Conservation (phyloP, 2,329 filamentous ascomycete species). For the Pezicula radicicola region DNA sequence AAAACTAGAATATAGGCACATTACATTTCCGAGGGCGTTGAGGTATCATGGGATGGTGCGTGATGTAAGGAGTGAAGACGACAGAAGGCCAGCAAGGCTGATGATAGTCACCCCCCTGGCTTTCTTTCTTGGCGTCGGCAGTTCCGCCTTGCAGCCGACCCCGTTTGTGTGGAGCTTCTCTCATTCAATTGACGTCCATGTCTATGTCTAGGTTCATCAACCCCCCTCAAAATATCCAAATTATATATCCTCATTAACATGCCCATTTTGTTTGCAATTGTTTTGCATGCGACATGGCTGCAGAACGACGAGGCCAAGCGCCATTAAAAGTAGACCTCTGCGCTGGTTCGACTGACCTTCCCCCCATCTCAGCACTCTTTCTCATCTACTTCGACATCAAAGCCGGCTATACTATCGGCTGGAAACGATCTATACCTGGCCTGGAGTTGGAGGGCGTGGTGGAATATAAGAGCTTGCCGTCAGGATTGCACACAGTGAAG, state of each 20-base stretch:
- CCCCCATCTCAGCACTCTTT: conserved; percentile 74
- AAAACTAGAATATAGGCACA: no score
- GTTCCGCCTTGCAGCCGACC: no score
- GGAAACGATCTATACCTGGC: conserved; percentile 72
- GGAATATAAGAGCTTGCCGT: conserved; percentile 95
- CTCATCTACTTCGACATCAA: conserved; percentile 91
- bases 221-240: no score
- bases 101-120: no score
- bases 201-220: no score
- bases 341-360: conserved; percentile 39
- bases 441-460: conserved; percentile 81
- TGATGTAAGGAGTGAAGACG: no score
- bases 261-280: not conserved
- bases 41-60: no score
- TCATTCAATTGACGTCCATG: no score
- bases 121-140: no score
- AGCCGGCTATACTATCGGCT: conserved; percentile 85
- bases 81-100: no score
- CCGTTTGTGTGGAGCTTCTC: no score
- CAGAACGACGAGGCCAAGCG: conserved; percentile 27
- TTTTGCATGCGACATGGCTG: conserved; percentile 19
- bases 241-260: not conserved
- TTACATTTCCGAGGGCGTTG: no score
- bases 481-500: conserved; percentile 82
- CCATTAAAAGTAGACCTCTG: conserved; percentile 28